Evolutionary conservation across 345 rosid genomes (phyloP), one percentile per base, ranked within the genome.

Genomic region (Eucalyptus coolabah): DNA sequence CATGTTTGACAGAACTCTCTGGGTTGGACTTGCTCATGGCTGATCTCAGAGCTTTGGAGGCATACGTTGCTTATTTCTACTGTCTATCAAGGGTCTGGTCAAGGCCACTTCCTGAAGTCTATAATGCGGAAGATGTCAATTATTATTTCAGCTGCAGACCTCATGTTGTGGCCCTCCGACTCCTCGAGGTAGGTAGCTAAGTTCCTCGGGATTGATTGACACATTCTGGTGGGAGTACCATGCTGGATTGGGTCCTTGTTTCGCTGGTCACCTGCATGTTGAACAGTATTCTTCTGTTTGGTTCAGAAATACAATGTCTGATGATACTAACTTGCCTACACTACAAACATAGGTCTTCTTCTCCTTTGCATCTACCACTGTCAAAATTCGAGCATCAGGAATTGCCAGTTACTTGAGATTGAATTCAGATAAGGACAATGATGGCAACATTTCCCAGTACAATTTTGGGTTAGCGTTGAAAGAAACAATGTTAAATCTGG

Each of bases 121-220:
- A 98, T 89, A 93, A 96, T 89, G 95, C 98, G 5, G 92, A 95
- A 89, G 96, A 91, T 88, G 96, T 98, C 91, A 91, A 92, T 88
- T 95, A 95, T 89, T 98, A 98, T 91, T 98, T 96, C 93, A 93
- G 93, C 90, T 96, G 95, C 93, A 95, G 99, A 93, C 99, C 98
- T 42, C 99, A 98, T 93, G 90, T 98, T 18, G 94, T 96, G 88
- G 97, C 95, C 88, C 92, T 95, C 91, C 95, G 99, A 89, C 95
- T 98, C 91, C 91, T 98, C 42, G 99, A 98, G 99, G 99, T 98
- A 92, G 47, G 83, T 37, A 77, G 83, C 83, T 77, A 77, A 77
- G 47, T 37, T 77, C 47, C 83, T 37, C 16, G 9, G 42, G 42
- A 37, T 77, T 21, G 45, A 19, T 77, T 69, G 19, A 32, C 42